phyloP scores from a whole-genome alignment of 2,329 filamentous ascomycete species.

The Ampelomyces quisqualis region DNA sequence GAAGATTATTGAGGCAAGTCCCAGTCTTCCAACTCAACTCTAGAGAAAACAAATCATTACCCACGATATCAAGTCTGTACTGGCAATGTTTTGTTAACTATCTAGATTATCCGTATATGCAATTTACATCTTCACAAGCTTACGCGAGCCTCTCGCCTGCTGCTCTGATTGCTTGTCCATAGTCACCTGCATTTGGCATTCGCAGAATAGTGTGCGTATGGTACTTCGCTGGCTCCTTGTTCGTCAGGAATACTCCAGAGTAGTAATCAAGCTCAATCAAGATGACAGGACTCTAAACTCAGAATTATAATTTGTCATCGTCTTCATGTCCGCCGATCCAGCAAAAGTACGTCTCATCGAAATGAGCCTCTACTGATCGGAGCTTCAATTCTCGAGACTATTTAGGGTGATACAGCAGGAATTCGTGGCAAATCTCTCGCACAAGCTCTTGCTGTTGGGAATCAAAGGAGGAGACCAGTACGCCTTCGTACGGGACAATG shows the following conservation, averaged over 20 bases:
- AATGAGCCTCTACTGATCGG: slow-evolving; percentile 55
- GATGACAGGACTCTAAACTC: slow-evolving; percentile 73
- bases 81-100: no score
- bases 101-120: no score
- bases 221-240: slow-evolving; percentile 71
- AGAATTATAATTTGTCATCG: slow-evolving; percentile 72
- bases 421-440: slow-evolving; percentile 62
- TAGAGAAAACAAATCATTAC: no score
- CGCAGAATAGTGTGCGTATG: slow-evolving; percentile 75
- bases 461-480: slow-evolving; percentile 55
- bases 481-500: slow-evolving; percentile 70
- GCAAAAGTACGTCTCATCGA: slow-evolving; percentile 73
- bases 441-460: slow-evolving; percentile 56
- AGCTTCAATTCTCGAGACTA: slow-evolving; percentile 58
- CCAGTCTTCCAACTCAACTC: no score
- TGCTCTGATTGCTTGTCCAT: slow-evolving; percentile 59
- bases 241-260: slow-evolving; percentile 73
- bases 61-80: no score
- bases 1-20: no score
- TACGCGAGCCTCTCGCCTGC: slow-evolving; percentile 19
- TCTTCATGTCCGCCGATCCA: slow-evolving; percentile 74
- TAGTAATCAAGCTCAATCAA: slow-evolving; percentile 79
- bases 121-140: background rate
- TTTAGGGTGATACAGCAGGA: slow-evolving; percentile 66
- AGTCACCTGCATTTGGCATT: slow-evolving; percentile 74